These are phyloP conservation scores for Ophiocordyceps camponoti-leonardi DNA, from an alignment of 2,329 filamentous ascomycete species.

Conservation along the genomic window DNA sequence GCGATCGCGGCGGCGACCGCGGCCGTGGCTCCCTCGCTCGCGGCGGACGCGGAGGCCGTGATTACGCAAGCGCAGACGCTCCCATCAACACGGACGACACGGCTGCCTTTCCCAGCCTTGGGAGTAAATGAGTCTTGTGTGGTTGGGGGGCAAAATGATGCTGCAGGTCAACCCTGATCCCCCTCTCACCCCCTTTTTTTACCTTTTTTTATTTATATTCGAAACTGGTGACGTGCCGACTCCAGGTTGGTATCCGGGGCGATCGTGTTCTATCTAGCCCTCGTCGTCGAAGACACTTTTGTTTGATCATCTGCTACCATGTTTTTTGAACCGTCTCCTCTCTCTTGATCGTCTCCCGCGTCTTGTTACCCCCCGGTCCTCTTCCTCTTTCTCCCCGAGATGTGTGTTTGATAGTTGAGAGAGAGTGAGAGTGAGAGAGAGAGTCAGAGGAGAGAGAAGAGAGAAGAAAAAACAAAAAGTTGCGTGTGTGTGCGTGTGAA, in stretches of 20 bases:
- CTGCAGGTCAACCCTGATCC: no score
- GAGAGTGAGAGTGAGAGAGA: no score
- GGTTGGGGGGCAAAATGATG: neutral
- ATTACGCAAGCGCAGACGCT: slow-evolving; percentile 7
- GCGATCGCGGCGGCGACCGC: slow-evolving; percentile 28
- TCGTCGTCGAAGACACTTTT: neutral
- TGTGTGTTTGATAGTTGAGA: slow-evolving; percentile 14
- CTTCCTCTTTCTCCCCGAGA: neutral
- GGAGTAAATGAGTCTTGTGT: slow-evolving; percentile 30
- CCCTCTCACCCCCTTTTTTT: no score
- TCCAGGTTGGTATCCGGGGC: no score
- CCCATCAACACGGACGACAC: slow-evolving; percentile 40
- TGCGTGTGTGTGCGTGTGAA: no score
- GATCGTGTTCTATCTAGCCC: neutral
- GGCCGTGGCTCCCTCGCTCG: slow-evolving; percentile 21
- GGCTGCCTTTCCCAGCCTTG: slow-evolving; percentile 43
- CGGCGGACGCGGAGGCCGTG: slow-evolving; percentile 24
- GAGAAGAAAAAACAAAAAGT: no score
- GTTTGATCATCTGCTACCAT: neutral
- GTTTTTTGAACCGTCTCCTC: no score
- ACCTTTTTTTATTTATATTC: no score
- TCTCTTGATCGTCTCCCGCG: no score
- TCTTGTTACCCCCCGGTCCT: neutral
- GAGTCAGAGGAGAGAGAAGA: slow-evolving; percentile 3
- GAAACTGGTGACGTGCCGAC: no score